Percentiles rank a stretch among this genome's conserved stretches.
Conservation (phyloP, 2,329 filamentous ascomycete species). For the Raffaelea albimanens region DNA sequence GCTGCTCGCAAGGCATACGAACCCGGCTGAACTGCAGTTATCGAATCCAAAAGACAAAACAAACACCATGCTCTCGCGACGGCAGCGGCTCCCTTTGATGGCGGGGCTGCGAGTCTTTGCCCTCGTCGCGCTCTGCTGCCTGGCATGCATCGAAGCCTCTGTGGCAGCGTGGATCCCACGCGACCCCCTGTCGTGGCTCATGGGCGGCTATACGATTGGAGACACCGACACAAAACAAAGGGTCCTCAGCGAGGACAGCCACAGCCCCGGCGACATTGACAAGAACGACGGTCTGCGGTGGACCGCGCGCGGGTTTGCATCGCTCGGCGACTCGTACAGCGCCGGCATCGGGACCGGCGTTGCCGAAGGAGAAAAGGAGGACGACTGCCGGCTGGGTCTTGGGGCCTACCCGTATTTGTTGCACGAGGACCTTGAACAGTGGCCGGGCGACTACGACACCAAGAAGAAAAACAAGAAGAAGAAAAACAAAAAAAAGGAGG, state of each 20-base stretch:
- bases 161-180: not conserved
- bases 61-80: too few relatives aligned
- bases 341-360: constrained; percentile 37
- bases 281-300: constrained; percentile 2
- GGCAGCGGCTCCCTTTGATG: too few relatives aligned
- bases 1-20: too few relatives aligned
- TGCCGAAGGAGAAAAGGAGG: constrained; percentile 27
- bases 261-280: constrained; percentile 16
- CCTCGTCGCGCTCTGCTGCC: too few relatives aligned
- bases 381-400: constrained; percentile 30
- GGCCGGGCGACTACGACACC: not conserved
- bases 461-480: too few relatives aligned
- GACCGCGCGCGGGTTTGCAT: constrained; percentile 23
- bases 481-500: constrained; percentile 17
- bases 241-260: not conserved
- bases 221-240: not conserved
- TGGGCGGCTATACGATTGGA: not conserved
- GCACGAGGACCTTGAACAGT: constrained; percentile 23
- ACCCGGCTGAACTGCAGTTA: too few relatives aligned
- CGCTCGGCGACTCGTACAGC: constrained; percentile 34
- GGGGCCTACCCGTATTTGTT: constrained; percentile 33
- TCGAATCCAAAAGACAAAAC: too few relatives aligned
- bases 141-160: too few relatives aligned
- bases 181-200: not conserved
- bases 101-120: too few relatives aligned